These are phyloP conservation scores for Candida lessepsii DNA, from an alignment of 805 yeast species.

Conservation along the genomic window DNA sequence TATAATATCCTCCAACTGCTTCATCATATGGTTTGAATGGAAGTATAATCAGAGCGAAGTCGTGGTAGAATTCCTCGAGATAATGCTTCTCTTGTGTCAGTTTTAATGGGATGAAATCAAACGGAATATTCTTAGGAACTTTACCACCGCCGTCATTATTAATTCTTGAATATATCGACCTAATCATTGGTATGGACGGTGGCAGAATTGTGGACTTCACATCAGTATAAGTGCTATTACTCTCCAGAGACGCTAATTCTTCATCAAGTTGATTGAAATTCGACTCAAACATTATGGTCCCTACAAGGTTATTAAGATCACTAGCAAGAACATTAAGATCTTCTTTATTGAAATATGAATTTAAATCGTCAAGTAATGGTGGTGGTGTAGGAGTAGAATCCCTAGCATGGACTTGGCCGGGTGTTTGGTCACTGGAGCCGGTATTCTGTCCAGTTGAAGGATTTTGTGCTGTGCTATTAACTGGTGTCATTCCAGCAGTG, in stretches of 20 bases:
- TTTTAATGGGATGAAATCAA: slow-evolving; percentile 26
- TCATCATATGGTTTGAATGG: slow-evolving; percentile 38
- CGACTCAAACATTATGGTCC: slow-evolving; percentile 35
- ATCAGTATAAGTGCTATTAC: not conserved
- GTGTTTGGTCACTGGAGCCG: too few relatives aligned
- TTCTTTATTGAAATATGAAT: slow-evolving; percentile 17
- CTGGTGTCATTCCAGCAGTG: too few relatives aligned
- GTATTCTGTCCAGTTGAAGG: not conserved
- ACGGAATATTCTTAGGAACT: slow-evolving; percentile 24
- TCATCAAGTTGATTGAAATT: slow-evolving; percentile 20
- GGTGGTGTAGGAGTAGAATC: slow-evolving; percentile 2
- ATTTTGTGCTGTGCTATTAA: not conserved
- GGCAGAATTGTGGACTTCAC: slow-evolving; percentile 8
- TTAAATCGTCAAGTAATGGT: slow-evolving; percentile 1
- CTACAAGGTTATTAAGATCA: slow-evolving; percentile 41
- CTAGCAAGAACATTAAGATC: slow-evolving; percentile 38
- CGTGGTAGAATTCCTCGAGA: slow-evolving; percentile 35
- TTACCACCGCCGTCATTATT: slow-evolving; percentile 1
- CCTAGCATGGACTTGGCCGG: not conserved
- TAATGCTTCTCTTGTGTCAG: slow-evolving; percentile 29
- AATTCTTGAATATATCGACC: slow-evolving; percentile 8
- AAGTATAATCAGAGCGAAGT: slow-evolving; percentile 36
- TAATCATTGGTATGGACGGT: slow-evolving; percentile 14
- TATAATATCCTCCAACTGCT: slow-evolving; percentile 23
- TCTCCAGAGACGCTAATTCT: slow-evolving; percentile 12